These are phyloP conservation scores for Gossypium thurberi DNA, from an alignment of 345 rosid genomes.

Conservation along the genomic window DNA sequence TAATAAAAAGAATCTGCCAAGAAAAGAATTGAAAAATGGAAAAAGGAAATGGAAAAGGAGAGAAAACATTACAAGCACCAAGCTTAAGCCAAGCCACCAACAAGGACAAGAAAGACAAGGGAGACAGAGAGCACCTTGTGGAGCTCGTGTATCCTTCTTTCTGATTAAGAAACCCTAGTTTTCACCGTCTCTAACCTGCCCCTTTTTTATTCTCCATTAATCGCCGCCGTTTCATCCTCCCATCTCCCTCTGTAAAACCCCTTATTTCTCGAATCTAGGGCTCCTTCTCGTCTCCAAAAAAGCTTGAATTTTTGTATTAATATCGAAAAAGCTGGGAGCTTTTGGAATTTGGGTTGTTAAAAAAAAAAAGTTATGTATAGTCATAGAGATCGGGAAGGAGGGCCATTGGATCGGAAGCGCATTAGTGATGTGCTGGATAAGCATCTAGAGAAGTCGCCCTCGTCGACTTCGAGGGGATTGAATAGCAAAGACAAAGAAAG, in stretches of 20 bases:
- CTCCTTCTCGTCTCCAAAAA: background rate
- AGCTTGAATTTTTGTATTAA: background rate
- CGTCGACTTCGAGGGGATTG: constrained; percentile 72
- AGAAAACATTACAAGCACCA: constrained; percentile 19
- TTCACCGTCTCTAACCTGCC: constrained; percentile 24
- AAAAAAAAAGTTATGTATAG: constrained; percentile 42
- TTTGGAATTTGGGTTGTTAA: background rate
- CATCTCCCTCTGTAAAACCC: background rate
- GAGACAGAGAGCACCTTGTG: constrained; percentile 28
- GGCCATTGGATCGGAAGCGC: constrained; percentile 71
- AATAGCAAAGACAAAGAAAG: constrained; percentile 54
- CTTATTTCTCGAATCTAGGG: constrained; percentile 1
- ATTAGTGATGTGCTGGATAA: constrained; percentile 86
- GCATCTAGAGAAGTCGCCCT: constrained; percentile 83
- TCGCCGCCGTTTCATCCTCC: background rate
- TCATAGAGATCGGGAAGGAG: constrained; percentile 57
- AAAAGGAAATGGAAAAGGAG: background rate
- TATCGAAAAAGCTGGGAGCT: background rate
- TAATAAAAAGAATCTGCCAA: background rate
- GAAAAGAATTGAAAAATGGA: background rate
- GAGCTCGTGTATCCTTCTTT: constrained; percentile 20
- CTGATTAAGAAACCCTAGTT: constrained; percentile 33
- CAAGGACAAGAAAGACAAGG: constrained; percentile 18
- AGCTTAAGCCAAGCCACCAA: constrained; percentile 8
- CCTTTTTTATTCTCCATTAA: background rate